These are phyloP conservation scores for Macrophomina pseudophaseolina DNA, from an alignment of 2,329 filamentous ascomycete genomes.

Conservation along the genomic window DNA sequence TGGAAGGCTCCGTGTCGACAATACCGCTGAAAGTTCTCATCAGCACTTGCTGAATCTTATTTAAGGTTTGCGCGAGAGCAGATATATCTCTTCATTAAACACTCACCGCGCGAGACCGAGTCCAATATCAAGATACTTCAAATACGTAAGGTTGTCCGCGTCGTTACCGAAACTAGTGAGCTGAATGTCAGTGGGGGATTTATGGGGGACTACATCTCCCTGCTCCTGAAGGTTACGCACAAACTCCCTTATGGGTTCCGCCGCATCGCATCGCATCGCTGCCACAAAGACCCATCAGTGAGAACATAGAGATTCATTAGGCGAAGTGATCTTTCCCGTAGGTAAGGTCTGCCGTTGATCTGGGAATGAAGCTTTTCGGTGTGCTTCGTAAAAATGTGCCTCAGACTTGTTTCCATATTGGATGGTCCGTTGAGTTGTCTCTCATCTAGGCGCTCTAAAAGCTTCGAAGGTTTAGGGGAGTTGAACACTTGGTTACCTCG, in stretches of 20 bases:
- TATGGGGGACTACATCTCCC: too few relatives aligned
- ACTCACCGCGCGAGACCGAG: neutral
- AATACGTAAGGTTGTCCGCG: neutral
- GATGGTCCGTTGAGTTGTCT: too few relatives aligned
- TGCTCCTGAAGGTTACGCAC: neutral
- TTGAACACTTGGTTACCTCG: too few relatives aligned
- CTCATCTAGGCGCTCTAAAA: too few relatives aligned
- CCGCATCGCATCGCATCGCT: neutral
- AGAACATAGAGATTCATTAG: neutral
- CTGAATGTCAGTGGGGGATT: neutral
- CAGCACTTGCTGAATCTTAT: neutral
- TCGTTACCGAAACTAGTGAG: neutral
- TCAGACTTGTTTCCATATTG: too few relatives aligned
- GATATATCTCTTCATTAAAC: too few relatives aligned
- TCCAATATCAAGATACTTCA: constrained; percentile 28
- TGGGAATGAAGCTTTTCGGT: neutral
- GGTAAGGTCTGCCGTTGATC: too few relatives aligned
- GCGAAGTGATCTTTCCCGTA: too few relatives aligned
- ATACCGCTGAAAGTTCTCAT: neutral
- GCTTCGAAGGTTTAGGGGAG: too few relatives aligned
- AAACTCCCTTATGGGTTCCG: neutral
- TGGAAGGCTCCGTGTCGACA: constrained; percentile 14
- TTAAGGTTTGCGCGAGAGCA: neutral
- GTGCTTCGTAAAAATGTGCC: neutral
- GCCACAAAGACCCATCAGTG: neutral